Conservation (phyloP, 1,139 yeast genomes). For the Hansenula sp. region DNA sequence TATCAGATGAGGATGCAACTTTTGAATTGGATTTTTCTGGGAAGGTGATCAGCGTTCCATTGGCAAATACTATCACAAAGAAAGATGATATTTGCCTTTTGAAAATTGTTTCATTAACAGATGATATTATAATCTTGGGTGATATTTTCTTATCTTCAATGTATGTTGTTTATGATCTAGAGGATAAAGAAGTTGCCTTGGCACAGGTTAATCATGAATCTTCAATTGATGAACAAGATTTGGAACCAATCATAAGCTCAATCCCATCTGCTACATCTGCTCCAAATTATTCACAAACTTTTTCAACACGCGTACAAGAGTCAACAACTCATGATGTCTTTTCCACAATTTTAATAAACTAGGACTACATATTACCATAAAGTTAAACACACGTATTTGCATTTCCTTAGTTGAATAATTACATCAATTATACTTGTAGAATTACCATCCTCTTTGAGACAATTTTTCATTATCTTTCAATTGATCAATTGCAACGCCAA, state of each 20-base stretch:
- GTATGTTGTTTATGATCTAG: conserved; percentile 76
- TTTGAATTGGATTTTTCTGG: conserved; percentile 48
- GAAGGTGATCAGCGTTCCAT: conserved; percentile 40
- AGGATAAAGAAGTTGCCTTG: conserved; percentile 54
- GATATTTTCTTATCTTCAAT: conserved; percentile 68
- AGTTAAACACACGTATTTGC: too few relatives aligned
- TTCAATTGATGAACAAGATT: conserved; percentile 30
- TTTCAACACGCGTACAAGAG: background rate
- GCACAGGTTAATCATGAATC: conserved; percentile 50
- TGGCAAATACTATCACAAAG: conserved; percentile 33
- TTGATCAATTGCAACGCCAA: conserved; percentile 4
- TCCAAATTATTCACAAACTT: conserved; percentile 27
- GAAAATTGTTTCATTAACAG: conserved; percentile 25
- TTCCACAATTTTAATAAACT: background rate
- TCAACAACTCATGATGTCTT: background rate
- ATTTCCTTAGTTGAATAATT: too few relatives aligned
- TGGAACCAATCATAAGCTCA: conserved; percentile 35
- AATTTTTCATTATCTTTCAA: conserved; percentile 1
- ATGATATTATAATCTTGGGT: conserved; percentile 44
- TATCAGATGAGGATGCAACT: conserved; percentile 1
- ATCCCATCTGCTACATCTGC: conserved; percentile 44
- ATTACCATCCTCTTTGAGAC: conserved; percentile 2
- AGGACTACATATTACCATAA: too few relatives aligned
- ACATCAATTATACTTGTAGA: too few relatives aligned
- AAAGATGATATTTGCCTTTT: conserved; percentile 26